A percentile compares a stretch with the other conserved stretches of the same genome.
These are phyloP conservation scores for Taphrina confusa DNA, from an alignment of 1,139 yeast species.

Conservation along the genomic window DNA sequence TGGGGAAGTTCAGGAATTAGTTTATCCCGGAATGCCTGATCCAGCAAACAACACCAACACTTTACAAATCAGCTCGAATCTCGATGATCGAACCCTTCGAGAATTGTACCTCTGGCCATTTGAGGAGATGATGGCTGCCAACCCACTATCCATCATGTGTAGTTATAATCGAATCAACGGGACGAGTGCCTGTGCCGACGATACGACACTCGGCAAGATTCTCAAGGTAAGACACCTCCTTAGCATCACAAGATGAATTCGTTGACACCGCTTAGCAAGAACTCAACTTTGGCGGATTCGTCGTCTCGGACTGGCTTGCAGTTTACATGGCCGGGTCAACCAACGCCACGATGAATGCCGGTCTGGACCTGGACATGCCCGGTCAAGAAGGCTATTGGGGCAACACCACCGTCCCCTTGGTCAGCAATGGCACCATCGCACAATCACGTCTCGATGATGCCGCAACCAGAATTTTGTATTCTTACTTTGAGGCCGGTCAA, in stretches of 20 bases:
- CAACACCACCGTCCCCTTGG: conserved; percentile 56
- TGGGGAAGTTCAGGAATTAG: conserved; percentile 34
- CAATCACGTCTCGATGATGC: conserved; percentile 61
- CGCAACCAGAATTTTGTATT: conserved; percentile 61
- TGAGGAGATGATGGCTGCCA: conserved; percentile 63
- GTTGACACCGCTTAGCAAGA: conserved; percentile 49
- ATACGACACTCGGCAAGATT: conserved; percentile 57
- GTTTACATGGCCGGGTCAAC: conserved; percentile 61
- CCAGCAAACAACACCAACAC: conserved; percentile 2
- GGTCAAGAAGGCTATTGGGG: conserved; percentile 59
- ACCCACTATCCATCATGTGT: conserved; percentile 66
- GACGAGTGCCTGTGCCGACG: conserved; percentile 63
- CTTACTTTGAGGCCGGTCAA: conserved; percentile 51
- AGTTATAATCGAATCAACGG: conserved; percentile 62
- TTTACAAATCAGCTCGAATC: conserved; percentile 49
- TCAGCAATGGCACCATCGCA: conserved; percentile 59
- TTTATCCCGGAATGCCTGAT: neutral
- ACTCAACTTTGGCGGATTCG: conserved; percentile 67
- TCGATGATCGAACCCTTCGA: conserved; percentile 61
- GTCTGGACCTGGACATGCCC: conserved; percentile 70
- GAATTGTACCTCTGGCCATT: conserved; percentile 64
- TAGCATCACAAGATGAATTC: no score
- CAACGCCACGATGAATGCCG: conserved; percentile 58
- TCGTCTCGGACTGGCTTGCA: conserved; percentile 59
- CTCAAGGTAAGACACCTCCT: conserved; percentile 48